Evolutionary conservation across 2,329 filamentous ascomycete genomes (phyloP).

Genomic region (Xylaria sp.): DNA sequence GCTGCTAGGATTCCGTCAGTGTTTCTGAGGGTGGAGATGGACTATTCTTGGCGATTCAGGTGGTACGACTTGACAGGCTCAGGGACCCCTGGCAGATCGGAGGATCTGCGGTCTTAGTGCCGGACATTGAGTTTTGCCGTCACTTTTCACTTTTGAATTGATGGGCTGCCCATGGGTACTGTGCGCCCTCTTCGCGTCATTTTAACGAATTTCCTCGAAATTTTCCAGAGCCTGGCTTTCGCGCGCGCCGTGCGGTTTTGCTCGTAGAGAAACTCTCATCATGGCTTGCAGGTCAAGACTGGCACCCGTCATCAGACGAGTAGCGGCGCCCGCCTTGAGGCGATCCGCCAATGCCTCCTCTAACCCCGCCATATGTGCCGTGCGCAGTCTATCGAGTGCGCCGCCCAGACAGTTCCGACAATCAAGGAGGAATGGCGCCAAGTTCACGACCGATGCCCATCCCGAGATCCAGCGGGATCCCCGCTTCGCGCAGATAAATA

Average conservation of each 20-base stretch:
- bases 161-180: neutral
- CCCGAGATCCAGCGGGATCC: conserved; percentile 80
- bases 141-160: neutral
- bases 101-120: conserved; percentile 4
- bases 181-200: neutral
- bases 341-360: conserved; percentile 13
- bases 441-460: conserved; percentile 84
- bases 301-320: conserved; percentile 32
- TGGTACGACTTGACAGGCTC: neutral
- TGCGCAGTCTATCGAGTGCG: conserved; percentile 34
- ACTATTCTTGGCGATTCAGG: neutral
- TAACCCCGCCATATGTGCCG: conserved; percentile 8
- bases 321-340: conserved; percentile 26
- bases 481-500: conserved; percentile 72
- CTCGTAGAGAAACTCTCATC: conserved; percentile 2
- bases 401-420: conserved; percentile 31
- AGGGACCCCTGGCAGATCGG: conserved; percentile 2
- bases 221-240: neutral
- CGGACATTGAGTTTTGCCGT: conserved; percentile 17
- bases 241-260: neutral
- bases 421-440: conserved; percentile 47
- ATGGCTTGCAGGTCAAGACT: conserved; percentile 38
- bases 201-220: neutral
- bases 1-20: too few species aligned
- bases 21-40: too few species aligned